Conservation (phyloP, 1,284 basidiomycete genomes). For the Kwoniella shivajii region DNA sequence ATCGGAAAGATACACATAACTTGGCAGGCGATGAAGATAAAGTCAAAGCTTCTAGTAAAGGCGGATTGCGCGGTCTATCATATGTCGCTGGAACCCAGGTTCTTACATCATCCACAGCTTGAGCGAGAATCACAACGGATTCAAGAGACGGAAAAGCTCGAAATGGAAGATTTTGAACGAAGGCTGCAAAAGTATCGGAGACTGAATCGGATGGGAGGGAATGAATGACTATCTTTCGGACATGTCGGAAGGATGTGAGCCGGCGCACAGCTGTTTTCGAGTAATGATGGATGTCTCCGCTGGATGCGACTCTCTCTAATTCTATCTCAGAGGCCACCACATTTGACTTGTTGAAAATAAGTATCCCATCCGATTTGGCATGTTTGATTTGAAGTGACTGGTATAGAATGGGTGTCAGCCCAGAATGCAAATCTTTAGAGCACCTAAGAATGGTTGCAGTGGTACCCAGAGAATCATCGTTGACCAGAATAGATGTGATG, state of each 20-base stretch:
- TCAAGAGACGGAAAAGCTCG: slow-evolving; percentile 23
- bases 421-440: slow-evolving; percentile 23
- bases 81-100: slow-evolving; percentile 28
- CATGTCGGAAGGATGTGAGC: slow-evolving; percentile 9
- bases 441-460: slow-evolving; percentile 19
- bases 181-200: slow-evolving; percentile 1
- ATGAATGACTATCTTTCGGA: slow-evolving; percentile 18
- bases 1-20: slow-evolving; percentile 31
- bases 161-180: background rate
- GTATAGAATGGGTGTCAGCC: slow-evolving; percentile 28
- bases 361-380: slow-evolving; percentile 6
- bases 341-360: background rate
- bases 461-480: slow-evolving; percentile 1
- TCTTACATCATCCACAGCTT: slow-evolving; percentile 30
- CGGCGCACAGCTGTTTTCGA: slow-evolving; percentile 9
- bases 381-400: slow-evolving; percentile 14
- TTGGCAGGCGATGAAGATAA: slow-evolving; percentile 9
- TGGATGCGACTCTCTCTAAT: background rate
- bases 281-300: background rate
- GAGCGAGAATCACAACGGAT: slow-evolving; percentile 23
- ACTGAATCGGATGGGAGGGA: slow-evolving; percentile 13
- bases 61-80: slow-evolving; percentile 22
- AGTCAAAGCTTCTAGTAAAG: slow-evolving; percentile 28
- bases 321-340: background rate
- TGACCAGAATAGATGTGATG: slow-evolving; percentile 22